Conservation (phyloP, 1,139 yeast genomes). For the Candida sp. region DNA sequence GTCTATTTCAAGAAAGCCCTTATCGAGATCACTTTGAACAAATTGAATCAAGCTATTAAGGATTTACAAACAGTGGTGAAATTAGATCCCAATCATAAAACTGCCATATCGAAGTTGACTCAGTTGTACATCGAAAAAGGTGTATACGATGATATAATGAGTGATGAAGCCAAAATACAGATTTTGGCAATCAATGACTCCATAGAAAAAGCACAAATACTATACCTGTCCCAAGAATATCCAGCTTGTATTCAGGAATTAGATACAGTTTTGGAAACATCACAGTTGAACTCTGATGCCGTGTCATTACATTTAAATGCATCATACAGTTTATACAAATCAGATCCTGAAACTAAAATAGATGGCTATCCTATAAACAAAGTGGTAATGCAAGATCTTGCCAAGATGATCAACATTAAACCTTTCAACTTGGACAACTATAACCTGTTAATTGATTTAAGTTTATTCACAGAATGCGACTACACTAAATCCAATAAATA, state of each 20-base stretch:
- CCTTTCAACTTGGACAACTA: constrained; percentile 32
- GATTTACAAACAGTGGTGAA: constrained; percentile 44
- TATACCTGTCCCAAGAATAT: constrained; percentile 5
- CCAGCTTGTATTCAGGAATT: constrained; percentile 17
- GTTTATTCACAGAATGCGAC: constrained; percentile 50
- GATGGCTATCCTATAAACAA: constrained; percentile 13
- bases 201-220: background rate
- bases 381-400: constrained; percentile 20
- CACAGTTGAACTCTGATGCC: constrained; percentile 20
- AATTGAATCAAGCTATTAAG: constrained; percentile 42
- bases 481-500: constrained; percentile 47
- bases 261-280: constrained; percentile 9
- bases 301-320: constrained; percentile 20
- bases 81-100: constrained; percentile 33
- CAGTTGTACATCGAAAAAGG: constrained; percentile 48
- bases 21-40: constrained; percentile 48
- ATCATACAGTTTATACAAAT: constrained; percentile 12
- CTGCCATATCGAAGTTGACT: constrained; percentile 41
- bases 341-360: constrained; percentile 9
- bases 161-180: background rate
- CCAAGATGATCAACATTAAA: constrained; percentile 23
- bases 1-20: constrained; percentile 52
- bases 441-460: constrained; percentile 33
- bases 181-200: background rate
- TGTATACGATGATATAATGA: constrained; percentile 20